Base-by-base conservation (phyloP, 1,284 basidiomycete species). In the Bjerkandera adusta region DNA sequence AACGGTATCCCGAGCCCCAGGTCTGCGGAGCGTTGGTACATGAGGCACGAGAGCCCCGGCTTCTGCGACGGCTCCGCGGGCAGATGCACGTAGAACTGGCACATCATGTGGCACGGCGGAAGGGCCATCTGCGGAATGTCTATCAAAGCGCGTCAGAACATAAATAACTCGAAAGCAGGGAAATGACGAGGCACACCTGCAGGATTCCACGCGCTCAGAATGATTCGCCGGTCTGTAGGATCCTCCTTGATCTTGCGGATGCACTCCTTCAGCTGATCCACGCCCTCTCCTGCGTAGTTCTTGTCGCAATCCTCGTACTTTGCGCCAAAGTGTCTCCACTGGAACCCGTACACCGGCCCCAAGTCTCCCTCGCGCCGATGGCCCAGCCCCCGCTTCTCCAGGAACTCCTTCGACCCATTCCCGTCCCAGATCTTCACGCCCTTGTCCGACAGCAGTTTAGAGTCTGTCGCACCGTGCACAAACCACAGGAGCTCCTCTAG, bases 11-110 rank as follows among this genome's bases (percentile, higher is more conserved):
- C 96, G 30, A 99, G 87, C 0, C 96, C 96, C 5, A 98, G 79
- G 63, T 99, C 96, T 36, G 95, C 96, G 5, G 94, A 97, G 35
- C 97, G 90, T 65, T 99, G 96, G 72, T 90, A 98, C 93, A 99
- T 97, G 43, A 98, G 78, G 65, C 95, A 98, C 12, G 89, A 93
- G 29, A 99, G 83, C 53, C 80, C 81, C 1, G 87, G 88, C 53
- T 83, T 84, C 4, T 64, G 64, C n/a, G 72, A 66, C 5, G 79
- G 68, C 2, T 71, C 59, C 7, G 78, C 68, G 0, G 92, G 85
- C 25, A 95, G 81, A 57, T 92, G 88, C 29, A 99, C 96, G 72
- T 92, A 98, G 77, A 99, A 99, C 64, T 99, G 96, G 70, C 93
- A 97, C 66, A 99, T 87, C 82, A 98, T 89, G 70, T 99, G 97